Conservation (phyloP, 192 early-diverging fungal species). For the Coemansia sp. region DNA sequence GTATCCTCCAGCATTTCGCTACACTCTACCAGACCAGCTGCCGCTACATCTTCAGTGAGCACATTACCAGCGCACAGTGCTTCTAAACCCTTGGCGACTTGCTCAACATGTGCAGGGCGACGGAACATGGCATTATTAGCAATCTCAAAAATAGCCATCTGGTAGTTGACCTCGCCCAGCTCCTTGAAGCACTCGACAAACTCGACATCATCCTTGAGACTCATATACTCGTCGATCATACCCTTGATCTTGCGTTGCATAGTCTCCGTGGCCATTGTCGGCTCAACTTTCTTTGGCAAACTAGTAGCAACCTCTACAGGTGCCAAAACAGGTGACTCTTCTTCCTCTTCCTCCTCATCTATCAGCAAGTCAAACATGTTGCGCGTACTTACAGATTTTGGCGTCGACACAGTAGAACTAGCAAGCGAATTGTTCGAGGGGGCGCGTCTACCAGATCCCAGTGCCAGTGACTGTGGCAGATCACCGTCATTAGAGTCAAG, state of each 20-base stretch:
- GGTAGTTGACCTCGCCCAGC: conserved; percentile 51
- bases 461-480: conserved; percentile 20
- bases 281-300: conserved; percentile 18
- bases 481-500: conserved; percentile 20
- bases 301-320: conserved; percentile 21
- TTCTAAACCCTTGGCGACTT: conserved; percentile 47
- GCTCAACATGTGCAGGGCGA: conserved; percentile 52
- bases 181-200: conserved; percentile 59
- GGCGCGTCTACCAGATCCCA: conserved; percentile 22
- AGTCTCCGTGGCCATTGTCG: conserved; percentile 20
- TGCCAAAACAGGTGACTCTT: conserved; percentile 7
- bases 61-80: conserved; percentile 41
- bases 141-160: conserved; percentile 52
- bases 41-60: conserved; percentile 42
- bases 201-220: conserved; percentile 52
- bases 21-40: conserved; percentile 45
- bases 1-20: conserved; percentile 62
- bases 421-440: background rate
- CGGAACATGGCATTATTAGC: conserved; percentile 59
- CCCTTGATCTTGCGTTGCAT: conserved; percentile 26
- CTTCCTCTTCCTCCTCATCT: background rate
- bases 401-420: conserved; percentile 6
- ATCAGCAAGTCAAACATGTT: conserved; percentile 21
- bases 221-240: conserved; percentile 59
- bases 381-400: conserved; percentile 22